Percentiles rank a stretch among this genome's conserved stretches.
Evolutionary conservation across 2,329 filamentous ascomycete genomes (phyloP).

Genomic region (Metarhizium anisopliae): DNA sequence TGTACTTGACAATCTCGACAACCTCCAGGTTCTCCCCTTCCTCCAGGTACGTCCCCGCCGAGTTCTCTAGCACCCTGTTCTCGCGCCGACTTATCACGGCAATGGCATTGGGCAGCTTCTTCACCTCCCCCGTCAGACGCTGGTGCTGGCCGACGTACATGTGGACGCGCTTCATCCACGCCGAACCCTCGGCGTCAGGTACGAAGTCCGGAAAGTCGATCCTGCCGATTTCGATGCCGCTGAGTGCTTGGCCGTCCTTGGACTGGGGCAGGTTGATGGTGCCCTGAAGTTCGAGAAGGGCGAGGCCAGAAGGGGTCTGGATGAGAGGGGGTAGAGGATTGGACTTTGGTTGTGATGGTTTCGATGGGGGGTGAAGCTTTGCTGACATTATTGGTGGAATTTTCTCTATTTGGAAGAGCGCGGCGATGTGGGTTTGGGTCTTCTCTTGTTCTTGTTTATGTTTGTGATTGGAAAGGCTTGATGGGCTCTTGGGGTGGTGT

Average conservation of each 20-base stretch:
- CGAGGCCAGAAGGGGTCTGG: slow-evolving; percentile 81
- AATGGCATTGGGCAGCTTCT: slow-evolving; percentile 70
- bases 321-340: slow-evolving; percentile 70
- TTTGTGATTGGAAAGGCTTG: no score
- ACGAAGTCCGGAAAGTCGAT: slow-evolving; percentile 72
- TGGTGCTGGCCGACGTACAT: slow-evolving; percentile 86
- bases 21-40: slow-evolving; percentile 59
- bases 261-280: slow-evolving; percentile 65
- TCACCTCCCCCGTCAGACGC: slow-evolving; percentile 80
- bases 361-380: slow-evolving; percentile 31
- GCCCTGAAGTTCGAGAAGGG: slow-evolving; percentile 87
- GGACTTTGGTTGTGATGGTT: slow-evolving; percentile 11
- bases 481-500: no score
- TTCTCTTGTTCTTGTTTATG: no score
- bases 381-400: slow-evolving; percentile 19
- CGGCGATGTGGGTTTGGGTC: not conserved
- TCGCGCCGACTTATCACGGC: slow-evolving; percentile 62
- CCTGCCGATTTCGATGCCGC: slow-evolving; percentile 48
- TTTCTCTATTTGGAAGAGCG: not conserved
- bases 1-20: slow-evolving; percentile 78
- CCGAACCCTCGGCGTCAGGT: slow-evolving; percentile 35
- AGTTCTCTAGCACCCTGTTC: slow-evolving; percentile 32
- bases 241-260: slow-evolving; percentile 19
- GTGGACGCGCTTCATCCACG: slow-evolving; percentile 87
- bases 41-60: slow-evolving; percentile 28